A percentile compares a stretch with the other conserved stretches of the same genome.
phyloP scores from a whole-genome alignment of 192 early-diverging fungal genomes.

The Entomortierella chlamydospora region DNA sequence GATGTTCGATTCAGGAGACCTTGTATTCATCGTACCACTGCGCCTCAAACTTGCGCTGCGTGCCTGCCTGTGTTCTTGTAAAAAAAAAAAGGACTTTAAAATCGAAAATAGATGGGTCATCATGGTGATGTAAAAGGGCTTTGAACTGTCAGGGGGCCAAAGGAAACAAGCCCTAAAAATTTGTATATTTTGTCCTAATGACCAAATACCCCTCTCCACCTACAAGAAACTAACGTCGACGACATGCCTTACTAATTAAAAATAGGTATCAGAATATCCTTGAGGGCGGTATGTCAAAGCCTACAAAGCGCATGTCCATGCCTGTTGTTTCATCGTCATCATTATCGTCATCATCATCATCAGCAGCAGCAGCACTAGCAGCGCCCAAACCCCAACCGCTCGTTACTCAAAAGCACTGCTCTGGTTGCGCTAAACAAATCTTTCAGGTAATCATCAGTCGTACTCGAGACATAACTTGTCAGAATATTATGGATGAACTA shows the following conservation, averaged over 20 bases:
- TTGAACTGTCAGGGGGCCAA: not conserved
- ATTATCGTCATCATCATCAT: no score
- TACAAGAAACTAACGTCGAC: not conserved
- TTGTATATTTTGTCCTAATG: not conserved
- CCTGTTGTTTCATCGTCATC: slow-evolving; percentile 17
- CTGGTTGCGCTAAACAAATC: slow-evolving; percentile 35
- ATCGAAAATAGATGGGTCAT: not conserved
- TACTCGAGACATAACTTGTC: no score
- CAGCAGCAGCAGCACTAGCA: no score
- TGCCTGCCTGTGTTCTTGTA: no score
- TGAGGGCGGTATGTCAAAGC: slow-evolving; percentile 46
- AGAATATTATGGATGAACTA: no score
- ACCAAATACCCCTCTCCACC: not conserved
- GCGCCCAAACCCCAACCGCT: slow-evolving; percentile 23
- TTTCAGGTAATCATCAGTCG: slow-evolving; percentile 40
- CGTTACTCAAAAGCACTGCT: slow-evolving; percentile 44
- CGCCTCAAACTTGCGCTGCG: no score
- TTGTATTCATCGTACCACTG: no score
- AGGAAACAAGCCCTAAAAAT: not conserved
- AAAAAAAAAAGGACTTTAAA: no score
- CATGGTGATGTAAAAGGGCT: not conserved
- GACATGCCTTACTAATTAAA: not conserved
- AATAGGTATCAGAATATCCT: slow-evolving; percentile 55
- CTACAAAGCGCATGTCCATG: slow-evolving; percentile 52
- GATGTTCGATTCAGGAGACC: not conserved